Base-by-base conservation (phyloP, 768 basidiomycete species). In the Rhizopogon sp. region DNA sequence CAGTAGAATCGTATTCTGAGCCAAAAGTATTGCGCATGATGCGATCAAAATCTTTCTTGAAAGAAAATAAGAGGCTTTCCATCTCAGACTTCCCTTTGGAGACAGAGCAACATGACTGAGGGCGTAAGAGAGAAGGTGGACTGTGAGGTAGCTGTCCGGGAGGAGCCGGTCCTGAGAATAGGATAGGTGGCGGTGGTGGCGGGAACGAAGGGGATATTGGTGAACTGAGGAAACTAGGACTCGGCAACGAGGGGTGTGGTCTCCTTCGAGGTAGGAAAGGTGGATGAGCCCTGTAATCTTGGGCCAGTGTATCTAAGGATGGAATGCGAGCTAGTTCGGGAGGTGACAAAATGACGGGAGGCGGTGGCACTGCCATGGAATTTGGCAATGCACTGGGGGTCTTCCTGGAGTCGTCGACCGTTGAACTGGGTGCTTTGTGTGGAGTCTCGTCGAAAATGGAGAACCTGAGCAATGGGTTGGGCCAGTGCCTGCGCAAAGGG, bases 401-500 rank as follows among this genome's bases (percentile, higher is more conserved):
- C 29, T 53, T 5, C 37, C 3, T 11, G 22, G 31, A 39, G 53
- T 14, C 39, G 6, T 22, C 33, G 14, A 14, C 16, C 3, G 14
- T 28, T 39, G 37, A 39, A 39, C 53, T 55, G 0, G 74, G 70
- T 1, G 65, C 57, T 59, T 76, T 74, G 68, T 73, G 72, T 7
- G 72, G 67, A 9, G 69, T 72, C 61, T 76, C 79, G 56, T 87
- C 85, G 53, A 74, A 72, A 16, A 91, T 74, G 17, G 76, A 73
- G 70, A 91, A 86, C 64, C 80, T 79, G 31, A 91, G 71, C 47
- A 85, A 68, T 43, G 82, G 80, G 59, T 79, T 81, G 20, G 75
- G 71, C 79, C 80, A 87, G n/a, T 66, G 60, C 57, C 78, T 77
- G 44, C 75, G 74, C 67, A 81, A 80, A 51, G 78, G 78, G 29